Evolutionary conservation across 139 green algal genomes (phyloP).

Genomic region (Zygnema cylindricum): DNA sequence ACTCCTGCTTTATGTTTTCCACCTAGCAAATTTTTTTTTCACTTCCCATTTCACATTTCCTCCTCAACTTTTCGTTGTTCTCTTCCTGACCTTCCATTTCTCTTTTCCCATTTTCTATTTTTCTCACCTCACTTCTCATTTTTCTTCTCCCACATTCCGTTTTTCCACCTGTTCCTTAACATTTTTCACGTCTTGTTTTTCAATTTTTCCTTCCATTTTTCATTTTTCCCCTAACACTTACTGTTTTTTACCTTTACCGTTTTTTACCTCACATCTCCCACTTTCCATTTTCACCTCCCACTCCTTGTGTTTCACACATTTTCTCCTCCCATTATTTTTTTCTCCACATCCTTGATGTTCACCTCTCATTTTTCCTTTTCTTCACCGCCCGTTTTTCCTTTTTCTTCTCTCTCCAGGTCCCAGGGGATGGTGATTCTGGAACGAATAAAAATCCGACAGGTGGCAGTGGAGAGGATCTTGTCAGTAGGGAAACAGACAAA

Average conservation of each 20-base stretch:
- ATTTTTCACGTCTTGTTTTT: too few species aligned
- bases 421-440: too few species aligned
- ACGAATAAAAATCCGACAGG: neutral
- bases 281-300: neutral
- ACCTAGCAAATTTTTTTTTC: neutral
- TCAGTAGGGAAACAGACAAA: neutral
- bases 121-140: too few species aligned
- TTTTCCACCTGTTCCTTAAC: too few species aligned
- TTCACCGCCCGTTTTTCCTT: neutral
- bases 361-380: neutral
- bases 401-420: neutral
- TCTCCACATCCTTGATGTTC: neutral
- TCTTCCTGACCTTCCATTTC: neutral
- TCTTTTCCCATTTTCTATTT: neutral
- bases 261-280: neutral
- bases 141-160: too few species aligned
- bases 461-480: neutral
- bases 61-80: neutral
- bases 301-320: neutral
- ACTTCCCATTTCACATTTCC: neutral
- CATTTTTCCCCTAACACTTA: neutral
- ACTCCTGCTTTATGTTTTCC: too few species aligned
- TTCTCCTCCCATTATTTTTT: neutral
- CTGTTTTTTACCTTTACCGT: too few species aligned
- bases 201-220: neutral